These are phyloP conservation scores for Parietichytrium sp. DNA, from an alignment of 108 stramenopile species.

Conservation along the genomic window DNA sequence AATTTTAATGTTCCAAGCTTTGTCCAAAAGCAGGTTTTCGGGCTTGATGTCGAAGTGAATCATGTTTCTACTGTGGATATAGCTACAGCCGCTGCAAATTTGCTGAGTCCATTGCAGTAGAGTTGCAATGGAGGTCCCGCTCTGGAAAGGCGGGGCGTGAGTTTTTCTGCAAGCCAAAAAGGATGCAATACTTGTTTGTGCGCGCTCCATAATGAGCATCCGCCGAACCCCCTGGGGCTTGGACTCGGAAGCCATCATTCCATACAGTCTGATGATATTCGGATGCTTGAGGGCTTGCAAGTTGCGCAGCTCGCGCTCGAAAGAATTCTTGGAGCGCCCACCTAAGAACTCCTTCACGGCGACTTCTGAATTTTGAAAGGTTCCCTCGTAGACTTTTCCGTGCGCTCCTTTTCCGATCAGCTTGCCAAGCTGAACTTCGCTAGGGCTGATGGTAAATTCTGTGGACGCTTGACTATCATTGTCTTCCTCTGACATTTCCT, in stretches of 20 bases:
- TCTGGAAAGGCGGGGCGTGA: not conserved
- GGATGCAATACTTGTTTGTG: not conserved
- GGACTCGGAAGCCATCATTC: not conserved
- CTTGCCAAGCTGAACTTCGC: not conserved
- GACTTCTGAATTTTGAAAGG: not conserved
- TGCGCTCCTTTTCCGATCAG: not conserved
- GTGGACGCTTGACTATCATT: not conserved
- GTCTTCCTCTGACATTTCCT: not conserved
- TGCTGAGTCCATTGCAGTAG: slow-evolving; percentile 19
- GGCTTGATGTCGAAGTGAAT: slow-evolving; percentile 25
- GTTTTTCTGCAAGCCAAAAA: no score
- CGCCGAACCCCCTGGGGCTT: no score
- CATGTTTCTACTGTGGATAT: not conserved
- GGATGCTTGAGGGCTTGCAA: not conserved
- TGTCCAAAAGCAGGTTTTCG: slow-evolving; percentile 1
- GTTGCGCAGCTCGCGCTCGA: not conserved
- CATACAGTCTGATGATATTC: slow-evolving; percentile 1
- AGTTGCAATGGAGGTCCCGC: not conserved
- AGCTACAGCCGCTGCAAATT: not conserved
- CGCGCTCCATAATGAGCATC: slow-evolving; percentile 17
- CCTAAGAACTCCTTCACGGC: slow-evolving; percentile 15
- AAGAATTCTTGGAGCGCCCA: not conserved
- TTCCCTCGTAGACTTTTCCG: slow-evolving; percentile 6
- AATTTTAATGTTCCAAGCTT: slow-evolving; percentile 17
- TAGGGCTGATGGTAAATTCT: not conserved